phyloP scores from a whole-genome alignment of 352 stramenopile genomes.

The Phytopythium delawarense region DNA sequence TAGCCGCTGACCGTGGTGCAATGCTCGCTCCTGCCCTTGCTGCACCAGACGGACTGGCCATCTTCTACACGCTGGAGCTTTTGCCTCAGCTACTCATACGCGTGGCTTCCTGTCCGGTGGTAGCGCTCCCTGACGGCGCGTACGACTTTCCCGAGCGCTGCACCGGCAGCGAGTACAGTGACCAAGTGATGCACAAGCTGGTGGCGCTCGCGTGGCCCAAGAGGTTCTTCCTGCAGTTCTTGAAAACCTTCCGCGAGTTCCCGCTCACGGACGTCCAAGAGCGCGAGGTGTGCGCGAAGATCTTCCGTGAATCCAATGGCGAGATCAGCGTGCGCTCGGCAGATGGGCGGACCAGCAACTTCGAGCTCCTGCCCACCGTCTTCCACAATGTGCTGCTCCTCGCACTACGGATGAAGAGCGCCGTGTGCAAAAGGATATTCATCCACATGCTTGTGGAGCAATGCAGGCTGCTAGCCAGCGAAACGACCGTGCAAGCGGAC shows the following conservation, averaged over 20 bases:
- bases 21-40: neutral
- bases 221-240: constrained; percentile 43
- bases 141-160: constrained; percentile 13
- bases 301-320: constrained; percentile 29
- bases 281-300: constrained; percentile 32
- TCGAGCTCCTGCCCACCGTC: constrained; percentile 34
- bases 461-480: constrained; percentile 16
- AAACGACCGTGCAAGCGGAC: neutral
- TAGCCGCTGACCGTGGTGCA: neutral
- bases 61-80: constrained; percentile 43
- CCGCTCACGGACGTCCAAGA: constrained; percentile 25
- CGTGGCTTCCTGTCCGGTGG: constrained; percentile 18
- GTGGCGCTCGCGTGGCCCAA: constrained; percentile 31
- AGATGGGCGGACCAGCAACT: constrained; percentile 10
- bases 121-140: constrained; percentile 17
- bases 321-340: constrained; percentile 16
- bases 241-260: constrained; percentile 47
- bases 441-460: constrained; percentile 34
- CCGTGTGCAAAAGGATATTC: constrained; percentile 30
- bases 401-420: constrained; percentile 20
- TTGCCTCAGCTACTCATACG: constrained; percentile 39
- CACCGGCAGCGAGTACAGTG: constrained; percentile 26
- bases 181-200: constrained; percentile 28
- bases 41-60: constrained; percentile 17
- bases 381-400: constrained; percentile 41